These are phyloP conservation scores for Spergularia marina DNA, from an alignment of 148 eudicot genomes.

Conservation along the genomic window DNA sequence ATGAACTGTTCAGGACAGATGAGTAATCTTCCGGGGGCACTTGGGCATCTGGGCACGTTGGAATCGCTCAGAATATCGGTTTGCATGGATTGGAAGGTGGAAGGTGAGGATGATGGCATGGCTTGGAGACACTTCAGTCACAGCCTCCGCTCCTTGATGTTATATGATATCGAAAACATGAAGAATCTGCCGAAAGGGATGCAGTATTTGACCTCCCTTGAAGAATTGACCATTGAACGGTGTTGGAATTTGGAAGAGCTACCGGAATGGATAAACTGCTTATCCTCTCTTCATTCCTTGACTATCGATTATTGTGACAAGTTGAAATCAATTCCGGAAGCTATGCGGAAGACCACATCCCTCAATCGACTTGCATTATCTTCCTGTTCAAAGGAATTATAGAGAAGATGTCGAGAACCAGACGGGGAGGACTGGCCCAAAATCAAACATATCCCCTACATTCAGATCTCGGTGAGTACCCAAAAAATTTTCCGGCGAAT, in stretches of 20 bases:
- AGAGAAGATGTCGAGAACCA: neutral
- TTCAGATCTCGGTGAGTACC: too few species aligned
- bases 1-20: neutral
- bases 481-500: too few species aligned
- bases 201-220: constrained; percentile 18
- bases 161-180: neutral
- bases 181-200: constrained; percentile 12
- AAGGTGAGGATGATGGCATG: neutral
- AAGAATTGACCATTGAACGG: neutral
- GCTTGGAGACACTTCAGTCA: neutral
- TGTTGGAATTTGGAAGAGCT: neutral
- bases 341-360: constrained; percentile 4
- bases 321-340: neutral
- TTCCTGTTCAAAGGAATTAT: too few species aligned
- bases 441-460: constrained; percentile 9
- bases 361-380: neutral
- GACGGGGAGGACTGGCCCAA: constrained; percentile 20
- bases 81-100: neutral
- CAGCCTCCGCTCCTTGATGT: neutral
- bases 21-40: constrained; percentile 10
- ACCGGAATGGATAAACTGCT: constrained; percentile 9
- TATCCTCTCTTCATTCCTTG: constrained; percentile 9
- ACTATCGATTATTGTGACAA: neutral
- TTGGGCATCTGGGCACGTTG: constrained; percentile 17
- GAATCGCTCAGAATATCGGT: neutral